A percentile compares a stretch with the other conserved stretches of the same genome.
phyloP scores from a whole-genome alignment of 1,284 basidiomycete genomes.

The Termitomyces sp. region DNA sequence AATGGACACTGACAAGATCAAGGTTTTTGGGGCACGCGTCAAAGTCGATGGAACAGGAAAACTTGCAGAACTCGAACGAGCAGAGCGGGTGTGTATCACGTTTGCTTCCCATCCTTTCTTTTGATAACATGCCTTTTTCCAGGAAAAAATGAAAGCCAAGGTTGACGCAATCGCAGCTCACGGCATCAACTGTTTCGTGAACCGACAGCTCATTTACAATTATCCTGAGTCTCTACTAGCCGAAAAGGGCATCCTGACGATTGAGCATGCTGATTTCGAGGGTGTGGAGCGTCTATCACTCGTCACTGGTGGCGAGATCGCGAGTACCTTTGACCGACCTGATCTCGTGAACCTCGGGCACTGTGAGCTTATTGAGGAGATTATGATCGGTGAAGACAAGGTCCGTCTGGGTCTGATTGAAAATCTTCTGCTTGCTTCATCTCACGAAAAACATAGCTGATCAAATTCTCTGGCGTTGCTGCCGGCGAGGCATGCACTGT shows the following conservation, averaged over 20 bases:
- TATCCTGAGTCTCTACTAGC: constrained; percentile 94
- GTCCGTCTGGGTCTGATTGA: constrained; percentile 36
- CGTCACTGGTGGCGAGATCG: constrained; percentile 98
- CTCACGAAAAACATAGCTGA: constrained; percentile 54
- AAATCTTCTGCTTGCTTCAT: not conserved
- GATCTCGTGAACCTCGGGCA: constrained; percentile 91
- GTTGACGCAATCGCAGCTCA: constrained; percentile 93
- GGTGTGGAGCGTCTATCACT: constrained; percentile 95
- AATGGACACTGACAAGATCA: constrained; percentile 99
- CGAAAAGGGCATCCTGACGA: constrained; percentile 92
- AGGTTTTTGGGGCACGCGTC: constrained; percentile 95
- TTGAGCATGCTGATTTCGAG: constrained; percentile 99
- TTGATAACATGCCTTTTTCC: constrained; percentile 6
- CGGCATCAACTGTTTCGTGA: constrained; percentile 98
- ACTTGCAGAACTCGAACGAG: constrained; percentile 95
- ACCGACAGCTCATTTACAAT: constrained; percentile 99
- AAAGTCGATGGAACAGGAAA: constrained; percentile 96
- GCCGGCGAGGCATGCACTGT: constrained; percentile 99
- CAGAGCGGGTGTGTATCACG: constrained; percentile 63
- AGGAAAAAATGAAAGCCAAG: constrained; percentile 99
- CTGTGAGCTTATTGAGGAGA: constrained; percentile 96
- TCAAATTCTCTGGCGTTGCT: constrained; percentile 98
- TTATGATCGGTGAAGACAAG: constrained; percentile 99
- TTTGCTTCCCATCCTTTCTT: not conserved
- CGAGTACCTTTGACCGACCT: constrained; percentile 91